A percentile compares a stretch with the other conserved stretches of the same genome.
phyloP scores from a whole-genome alignment of 176 grass and related monocot genomes.

The Raddia distichophylla region DNA sequence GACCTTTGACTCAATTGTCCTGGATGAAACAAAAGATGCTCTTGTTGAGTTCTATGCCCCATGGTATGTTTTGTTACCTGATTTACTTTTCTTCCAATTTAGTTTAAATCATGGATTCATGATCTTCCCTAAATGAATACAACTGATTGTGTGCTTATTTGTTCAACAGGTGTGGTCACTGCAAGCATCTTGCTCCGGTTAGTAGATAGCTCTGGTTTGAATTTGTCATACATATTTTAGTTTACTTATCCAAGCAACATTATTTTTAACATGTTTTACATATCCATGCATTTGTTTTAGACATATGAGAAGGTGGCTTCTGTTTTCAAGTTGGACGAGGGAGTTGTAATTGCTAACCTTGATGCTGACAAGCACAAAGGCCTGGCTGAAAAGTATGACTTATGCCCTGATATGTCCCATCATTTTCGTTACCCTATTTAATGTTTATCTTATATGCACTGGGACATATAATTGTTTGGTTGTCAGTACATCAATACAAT shows the following conservation, averaged over 20 bases:
- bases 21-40: slow-evolving; percentile 81
- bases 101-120: slow-evolving; percentile 10
- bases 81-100: background rate
- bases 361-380: slow-evolving; percentile 82
- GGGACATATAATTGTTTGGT: background rate
- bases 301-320: slow-evolving; percentile 77
- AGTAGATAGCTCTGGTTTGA: slow-evolving; percentile 44
- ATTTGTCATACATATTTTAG: background rate
- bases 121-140: background rate
- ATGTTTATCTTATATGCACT: background rate
- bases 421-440: slow-evolving; percentile 5
- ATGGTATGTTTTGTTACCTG: slow-evolving; percentile 57
- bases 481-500: background rate
- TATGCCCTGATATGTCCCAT: background rate
- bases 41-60: slow-evolving; percentile 97
- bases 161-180: slow-evolving; percentile 80
- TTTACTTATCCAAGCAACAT: background rate
- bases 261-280: slow-evolving; percentile 6
- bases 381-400: slow-evolving; percentile 74
- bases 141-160: background rate
- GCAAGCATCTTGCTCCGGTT: slow-evolving; percentile 93
- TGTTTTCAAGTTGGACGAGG: slow-evolving; percentile 74
- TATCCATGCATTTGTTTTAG: slow-evolving; percentile 48
- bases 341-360: slow-evolving; percentile 81
- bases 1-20: slow-evolving; percentile 69